Percentiles rank a stretch among this genome's conserved stretches.
Conservation (phyloP, 2,329 filamentous ascomycete species). For the Cladosporium sp. region DNA sequence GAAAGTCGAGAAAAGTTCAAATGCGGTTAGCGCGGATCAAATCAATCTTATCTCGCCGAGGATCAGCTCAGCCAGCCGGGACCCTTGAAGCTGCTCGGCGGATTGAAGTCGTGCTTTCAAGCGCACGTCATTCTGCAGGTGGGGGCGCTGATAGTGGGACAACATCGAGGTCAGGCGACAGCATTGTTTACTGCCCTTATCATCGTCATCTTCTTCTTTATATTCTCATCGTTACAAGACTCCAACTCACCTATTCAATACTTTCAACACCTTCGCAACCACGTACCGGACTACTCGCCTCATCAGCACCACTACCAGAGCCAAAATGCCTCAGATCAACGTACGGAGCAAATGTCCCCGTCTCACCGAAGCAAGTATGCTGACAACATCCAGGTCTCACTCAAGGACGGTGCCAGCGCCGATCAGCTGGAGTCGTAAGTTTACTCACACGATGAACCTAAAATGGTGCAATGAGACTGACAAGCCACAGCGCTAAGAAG, state of each 20-base stretch:
- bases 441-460: background rate
- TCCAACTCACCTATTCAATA: background rate
- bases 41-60: slow-evolving; percentile 9
- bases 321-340: slow-evolving; percentile 34
- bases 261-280: background rate
- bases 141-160: slow-evolving; percentile 17
- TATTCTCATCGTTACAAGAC: background rate
- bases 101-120: background rate
- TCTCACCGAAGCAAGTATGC: background rate
- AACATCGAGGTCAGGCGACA: slow-evolving; percentile 18
- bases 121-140: slow-evolving; percentile 12
- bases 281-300: slow-evolving; percentile 10
- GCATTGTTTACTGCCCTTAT: slow-evolving; percentile 14
- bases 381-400: slow-evolving; percentile 65
- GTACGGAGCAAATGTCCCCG: slow-evolving; percentile 22
- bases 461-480: too few relatives aligned
- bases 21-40: background rate
- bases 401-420: slow-evolving; percentile 67
- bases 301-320: slow-evolving; percentile 12
- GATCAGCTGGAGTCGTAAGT: slow-evolving; percentile 68
- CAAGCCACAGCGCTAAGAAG: slow-evolving; percentile 67
- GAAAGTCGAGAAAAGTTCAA: slow-evolving; percentile 19
- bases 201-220: slow-evolving; percentile 5
- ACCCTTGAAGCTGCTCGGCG: background rate
- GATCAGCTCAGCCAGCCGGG: background rate